A percentile compares a stretch with the other conserved stretches of the same genome.
These are phyloP conservation scores for Parmelia sp. DNA, from an alignment of 495 filamentous ascomycete species.

Conservation along the genomic window DNA sequence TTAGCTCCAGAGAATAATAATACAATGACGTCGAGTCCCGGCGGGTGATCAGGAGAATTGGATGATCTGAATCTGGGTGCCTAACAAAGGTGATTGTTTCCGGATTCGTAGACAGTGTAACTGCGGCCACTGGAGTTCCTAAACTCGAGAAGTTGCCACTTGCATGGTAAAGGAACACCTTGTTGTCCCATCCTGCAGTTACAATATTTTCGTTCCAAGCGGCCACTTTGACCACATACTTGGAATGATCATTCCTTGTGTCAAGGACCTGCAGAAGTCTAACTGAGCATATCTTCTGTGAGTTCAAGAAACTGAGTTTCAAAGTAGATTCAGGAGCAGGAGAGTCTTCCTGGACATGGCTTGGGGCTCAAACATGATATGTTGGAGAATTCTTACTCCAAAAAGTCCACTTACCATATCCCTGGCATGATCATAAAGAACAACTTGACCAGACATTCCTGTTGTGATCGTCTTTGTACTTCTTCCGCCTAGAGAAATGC, in stretches of 20 bases:
- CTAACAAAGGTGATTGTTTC: conserved; percentile 54
- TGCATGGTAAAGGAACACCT: conserved; percentile 47
- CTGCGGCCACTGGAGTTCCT: conserved; percentile 40
- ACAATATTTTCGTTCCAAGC: conserved; percentile 42
- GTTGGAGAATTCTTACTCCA: too few relatives aligned
- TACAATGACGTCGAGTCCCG: conserved; percentile 57
- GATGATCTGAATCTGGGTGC: conserved; percentile 39
- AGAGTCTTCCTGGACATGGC: too few relatives aligned
- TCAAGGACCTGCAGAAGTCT: too few relatives aligned
- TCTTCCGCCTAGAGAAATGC: conserved; percentile 27
- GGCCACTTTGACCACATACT: conserved; percentile 55
- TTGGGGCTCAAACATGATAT: too few relatives aligned
- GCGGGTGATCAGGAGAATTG: conserved; percentile 50
- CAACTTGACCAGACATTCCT: conserved; percentile 59
- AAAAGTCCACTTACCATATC: too few relatives aligned
- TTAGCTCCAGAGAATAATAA: conserved; percentile 49
- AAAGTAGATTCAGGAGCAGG: too few relatives aligned
- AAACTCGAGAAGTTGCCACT: conserved; percentile 16
- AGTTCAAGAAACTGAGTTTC: too few relatives aligned
- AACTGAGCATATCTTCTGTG: too few relatives aligned
- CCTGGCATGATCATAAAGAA: conserved; percentile 37
- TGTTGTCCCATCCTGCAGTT: conserved; percentile 62
- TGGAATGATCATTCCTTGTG: conserved; percentile 51
- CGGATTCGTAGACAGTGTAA: conserved; percentile 52
- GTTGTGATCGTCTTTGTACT: conserved; percentile 38